Evolutionary conservation across 2,329 filamentous ascomycete species (phyloP).

Genomic region (Diaporthe citri): DNA sequence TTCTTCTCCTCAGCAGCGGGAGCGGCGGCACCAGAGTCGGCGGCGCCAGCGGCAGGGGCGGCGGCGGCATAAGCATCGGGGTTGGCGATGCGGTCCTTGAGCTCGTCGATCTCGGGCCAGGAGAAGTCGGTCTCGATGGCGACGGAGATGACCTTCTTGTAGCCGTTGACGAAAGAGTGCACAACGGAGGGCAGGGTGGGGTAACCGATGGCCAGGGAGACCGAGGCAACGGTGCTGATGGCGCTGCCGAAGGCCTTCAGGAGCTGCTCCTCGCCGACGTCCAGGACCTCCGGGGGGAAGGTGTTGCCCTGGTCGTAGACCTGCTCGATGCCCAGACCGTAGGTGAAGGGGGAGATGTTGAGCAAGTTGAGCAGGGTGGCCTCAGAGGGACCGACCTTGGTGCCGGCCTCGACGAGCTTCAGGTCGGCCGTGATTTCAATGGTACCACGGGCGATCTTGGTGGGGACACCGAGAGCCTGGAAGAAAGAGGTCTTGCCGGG

Average conservation of each 20-base stretch:
- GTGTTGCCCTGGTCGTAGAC: conserved; percentile 98
- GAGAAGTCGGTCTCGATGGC: conserved; percentile 91
- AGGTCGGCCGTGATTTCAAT: conserved; percentile 99
- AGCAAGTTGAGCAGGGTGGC: conserved; percentile 99
- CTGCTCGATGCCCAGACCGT: conserved; percentile 96
- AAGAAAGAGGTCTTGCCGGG: conserved; percentile 99
- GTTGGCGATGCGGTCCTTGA: conserved; percentile 99
- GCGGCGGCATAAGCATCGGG: conserved; percentile 93
- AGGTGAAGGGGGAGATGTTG: conserved; percentile 99
- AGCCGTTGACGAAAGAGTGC: conserved; percentile 95
- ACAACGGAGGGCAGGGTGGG: conserved; percentile 96
- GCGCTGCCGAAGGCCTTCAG: conserved; percentile 84
- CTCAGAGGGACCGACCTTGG: conserved; percentile 98
- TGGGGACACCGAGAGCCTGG: conserved; percentile 99
- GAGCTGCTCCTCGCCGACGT: conserved; percentile 95
- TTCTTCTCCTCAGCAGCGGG: conserved; percentile 68
- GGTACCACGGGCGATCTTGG: conserved; percentile 99
- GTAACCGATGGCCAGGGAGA: conserved; percentile 95
- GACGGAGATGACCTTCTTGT: conserved; percentile 96
- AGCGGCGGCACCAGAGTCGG: conserved; percentile 60
- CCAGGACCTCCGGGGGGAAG: conserved; percentile 87
- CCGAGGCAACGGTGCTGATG: conserved; percentile 86
- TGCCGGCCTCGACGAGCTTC: conserved; percentile 94
- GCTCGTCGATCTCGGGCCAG: conserved; percentile 95
- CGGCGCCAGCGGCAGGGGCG: conserved; percentile 75